Evolutionary conservation across 805 yeast genomes (phyloP).

Genomic region (Candida germanica): DNA sequence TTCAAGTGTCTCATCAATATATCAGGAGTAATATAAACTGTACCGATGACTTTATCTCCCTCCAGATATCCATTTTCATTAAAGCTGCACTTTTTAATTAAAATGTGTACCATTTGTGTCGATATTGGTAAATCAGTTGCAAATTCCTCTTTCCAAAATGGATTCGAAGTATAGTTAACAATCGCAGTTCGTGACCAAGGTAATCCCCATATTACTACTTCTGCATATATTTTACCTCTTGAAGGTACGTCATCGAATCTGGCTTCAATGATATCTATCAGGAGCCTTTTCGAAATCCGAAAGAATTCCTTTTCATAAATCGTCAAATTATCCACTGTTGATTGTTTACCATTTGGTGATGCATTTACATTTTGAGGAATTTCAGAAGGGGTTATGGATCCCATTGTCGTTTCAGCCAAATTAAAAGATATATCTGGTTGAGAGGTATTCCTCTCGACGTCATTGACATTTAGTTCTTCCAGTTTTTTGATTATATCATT

Average conservation of each 20-base stretch:
- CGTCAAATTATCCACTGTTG: slow-evolving; percentile 1
- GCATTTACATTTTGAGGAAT: background rate
- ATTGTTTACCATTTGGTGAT: background rate
- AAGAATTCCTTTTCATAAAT: slow-evolving; percentile 34
- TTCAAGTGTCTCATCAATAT: slow-evolving; percentile 35
- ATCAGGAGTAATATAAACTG: slow-evolving; percentile 53
- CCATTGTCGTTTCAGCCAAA: slow-evolving; percentile 5
- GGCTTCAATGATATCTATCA: slow-evolving; percentile 65
- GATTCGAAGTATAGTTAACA: slow-evolving; percentile 46
- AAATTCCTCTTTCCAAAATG: slow-evolving; percentile 85
- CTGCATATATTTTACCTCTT: slow-evolving; percentile 53
- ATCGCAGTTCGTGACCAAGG: slow-evolving; percentile 79
- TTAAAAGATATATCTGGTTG: slow-evolving; percentile 4
- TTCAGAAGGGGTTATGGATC: slow-evolving; percentile 1
- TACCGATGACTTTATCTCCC: slow-evolving; percentile 48
- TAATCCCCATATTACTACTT: slow-evolving; percentile 66
- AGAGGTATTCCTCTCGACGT: background rate
- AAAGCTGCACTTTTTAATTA: slow-evolving; percentile 36
- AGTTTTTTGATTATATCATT: slow-evolving; percentile 6
- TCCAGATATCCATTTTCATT: slow-evolving; percentile 10
- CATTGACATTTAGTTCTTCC: slow-evolving; percentile 3
- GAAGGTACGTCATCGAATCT: slow-evolving; percentile 38
- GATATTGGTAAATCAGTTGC: slow-evolving; percentile 56
- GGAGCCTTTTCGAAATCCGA: slow-evolving; percentile 51
- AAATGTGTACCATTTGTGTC: slow-evolving; percentile 50